Conservation (phyloP, 2,329 filamentous ascomycete genomes). For the Fusarium tupiense region DNA sequence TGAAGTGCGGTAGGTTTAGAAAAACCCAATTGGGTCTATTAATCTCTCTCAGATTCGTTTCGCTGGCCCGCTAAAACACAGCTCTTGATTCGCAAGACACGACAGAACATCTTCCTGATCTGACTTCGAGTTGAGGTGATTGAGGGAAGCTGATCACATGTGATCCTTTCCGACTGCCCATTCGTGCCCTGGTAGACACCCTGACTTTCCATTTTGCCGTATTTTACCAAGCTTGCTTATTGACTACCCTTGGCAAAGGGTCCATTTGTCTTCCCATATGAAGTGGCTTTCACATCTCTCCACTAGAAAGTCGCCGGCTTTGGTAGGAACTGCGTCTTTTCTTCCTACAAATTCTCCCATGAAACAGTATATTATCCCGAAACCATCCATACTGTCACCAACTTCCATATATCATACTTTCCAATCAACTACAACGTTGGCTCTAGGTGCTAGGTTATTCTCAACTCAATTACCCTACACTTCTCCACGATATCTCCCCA, state of each 20-base stretch:
- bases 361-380: neutral
- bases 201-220: constrained; percentile 12
- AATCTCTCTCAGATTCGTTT: neutral
- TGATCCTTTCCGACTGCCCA: constrained; percentile 1
- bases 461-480: constrained; percentile 30
- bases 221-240: constrained; percentile 9
- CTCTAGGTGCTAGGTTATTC: neutral
- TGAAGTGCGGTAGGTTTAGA: neutral
- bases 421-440: neutral
- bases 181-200: constrained; percentile 15
- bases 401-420: neutral
- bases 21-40: constrained; percentile 2
- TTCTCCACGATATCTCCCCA: constrained; percentile 16
- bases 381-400: neutral
- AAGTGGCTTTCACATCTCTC: constrained; percentile 25
- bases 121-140: constrained; percentile 4
- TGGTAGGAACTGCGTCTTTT: constrained; percentile 10
- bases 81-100: constrained; percentile 6
- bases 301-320: constrained; percentile 11
- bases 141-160: constrained; percentile 7
- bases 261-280: constrained; percentile 13
- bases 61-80: constrained; percentile 16
- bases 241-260: neutral
- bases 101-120: constrained; percentile 1
- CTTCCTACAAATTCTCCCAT: neutral